Percentiles rank a stretch among this genome's conserved stretches.
Conservation (phyloP, 2,329 filamentous ascomycete genomes). For the Scytalidium lignicola region DNA sequence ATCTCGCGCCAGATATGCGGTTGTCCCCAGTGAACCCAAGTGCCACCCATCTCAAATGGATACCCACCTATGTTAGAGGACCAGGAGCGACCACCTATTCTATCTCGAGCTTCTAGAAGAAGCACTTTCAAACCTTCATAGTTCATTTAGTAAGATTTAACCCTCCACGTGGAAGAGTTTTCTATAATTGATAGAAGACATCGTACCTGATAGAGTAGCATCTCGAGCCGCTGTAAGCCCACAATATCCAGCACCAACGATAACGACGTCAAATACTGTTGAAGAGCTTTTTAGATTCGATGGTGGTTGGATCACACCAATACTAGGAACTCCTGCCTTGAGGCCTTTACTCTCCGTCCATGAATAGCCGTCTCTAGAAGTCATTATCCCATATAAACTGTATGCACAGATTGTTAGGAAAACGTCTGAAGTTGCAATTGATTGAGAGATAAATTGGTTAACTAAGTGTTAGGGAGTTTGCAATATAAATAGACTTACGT, state of each 20-base stretch:
- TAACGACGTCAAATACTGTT: conserved; percentile 16
- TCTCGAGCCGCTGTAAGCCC: conserved; percentile 29
- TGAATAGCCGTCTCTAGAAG: neutral
- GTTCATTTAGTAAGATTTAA: neutral
- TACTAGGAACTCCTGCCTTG: neutral
- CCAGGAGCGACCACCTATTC: conserved; percentile 44
- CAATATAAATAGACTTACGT: too few species aligned
- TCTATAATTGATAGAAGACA: neutral
- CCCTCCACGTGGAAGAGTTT: conserved; percentile 21
- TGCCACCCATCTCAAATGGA: conserved; percentile 44
- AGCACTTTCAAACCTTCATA: conserved; percentile 28
- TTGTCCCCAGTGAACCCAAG: conserved; percentile 43
- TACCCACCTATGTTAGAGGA: conserved; percentile 38
- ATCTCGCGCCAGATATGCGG: conserved; percentile 40
- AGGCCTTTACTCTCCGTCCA: conserved; percentile 1
- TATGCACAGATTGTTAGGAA: too few species aligned
- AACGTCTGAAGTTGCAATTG: too few species aligned
- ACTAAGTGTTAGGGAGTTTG: too few species aligned
- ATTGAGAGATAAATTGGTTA: too few species aligned
- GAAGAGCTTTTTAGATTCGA: neutral
- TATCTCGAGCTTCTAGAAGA: conserved; percentile 41
- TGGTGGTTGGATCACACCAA: conserved; percentile 1
- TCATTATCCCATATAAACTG: neutral
- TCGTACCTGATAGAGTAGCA: conserved; percentile 2
- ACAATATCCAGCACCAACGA: conserved; percentile 29